Evolutionary conservation across 345 rosid genomes (phyloP).

Genomic region (Eucalyptus paniculata): DNA sequence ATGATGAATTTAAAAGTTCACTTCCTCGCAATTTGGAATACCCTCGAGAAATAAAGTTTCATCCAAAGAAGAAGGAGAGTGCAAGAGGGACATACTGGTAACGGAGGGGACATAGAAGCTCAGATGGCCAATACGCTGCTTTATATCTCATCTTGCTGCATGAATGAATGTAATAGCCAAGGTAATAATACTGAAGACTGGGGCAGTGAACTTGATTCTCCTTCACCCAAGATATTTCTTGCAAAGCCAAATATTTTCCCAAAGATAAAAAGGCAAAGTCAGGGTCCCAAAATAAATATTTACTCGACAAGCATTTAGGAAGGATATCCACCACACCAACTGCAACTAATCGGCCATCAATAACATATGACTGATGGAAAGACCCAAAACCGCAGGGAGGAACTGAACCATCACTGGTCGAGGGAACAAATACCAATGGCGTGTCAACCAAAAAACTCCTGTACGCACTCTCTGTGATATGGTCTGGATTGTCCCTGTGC

Average conservation of each 20-base stretch:
- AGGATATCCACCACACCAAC: constrained; percentile 92
- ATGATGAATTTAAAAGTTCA: background rate
- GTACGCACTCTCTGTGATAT: constrained; percentile 49
- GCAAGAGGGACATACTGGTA: constrained; percentile 48
- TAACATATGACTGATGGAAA: constrained; percentile 86
- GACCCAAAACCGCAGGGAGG: constrained; percentile 90
- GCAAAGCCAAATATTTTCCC: constrained; percentile 89
- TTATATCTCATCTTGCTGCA: constrained; percentile 98
- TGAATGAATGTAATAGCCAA: constrained; percentile 95
- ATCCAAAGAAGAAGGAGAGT: background rate
- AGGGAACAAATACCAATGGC: constrained; percentile 56
- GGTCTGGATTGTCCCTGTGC: constrained; percentile 58
- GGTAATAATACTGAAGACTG: constrained; percentile 81
- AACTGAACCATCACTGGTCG: constrained; percentile 51
- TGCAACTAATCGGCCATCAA: constrained; percentile 81
- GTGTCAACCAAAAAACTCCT: constrained; percentile 73
- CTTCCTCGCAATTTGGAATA: background rate
- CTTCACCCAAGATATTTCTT: constrained; percentile 75
- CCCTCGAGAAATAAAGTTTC: background rate
- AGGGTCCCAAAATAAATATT: constrained; percentile 97
- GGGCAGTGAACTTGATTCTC: constrained; percentile 55
- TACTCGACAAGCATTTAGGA: constrained; percentile 92
- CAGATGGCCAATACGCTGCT: constrained; percentile 87
- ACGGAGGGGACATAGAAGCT: constrained; percentile 93
- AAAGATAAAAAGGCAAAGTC: constrained; percentile 76